Evolutionary conservation across 495 filamentous ascomycete genomes (phyloP).

Genomic region (Penicillium crystallinum): DNA sequence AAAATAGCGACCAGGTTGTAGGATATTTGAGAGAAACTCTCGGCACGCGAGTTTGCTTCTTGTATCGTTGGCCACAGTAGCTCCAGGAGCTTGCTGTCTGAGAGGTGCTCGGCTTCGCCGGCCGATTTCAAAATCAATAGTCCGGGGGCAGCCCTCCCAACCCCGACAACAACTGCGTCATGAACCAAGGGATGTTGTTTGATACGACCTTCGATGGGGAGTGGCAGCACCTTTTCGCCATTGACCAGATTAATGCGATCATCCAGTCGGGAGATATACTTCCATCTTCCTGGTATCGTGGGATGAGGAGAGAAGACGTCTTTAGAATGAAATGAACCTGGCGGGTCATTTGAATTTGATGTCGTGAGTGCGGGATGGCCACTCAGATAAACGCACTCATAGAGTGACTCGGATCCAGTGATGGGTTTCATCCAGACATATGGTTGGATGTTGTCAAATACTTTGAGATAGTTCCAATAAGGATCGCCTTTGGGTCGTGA

Average conservation of each 20-base stretch:
- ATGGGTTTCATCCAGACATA: conserved; percentile 50
- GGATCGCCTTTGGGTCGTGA: conserved; percentile 42
- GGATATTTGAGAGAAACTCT: conserved; percentile 52
- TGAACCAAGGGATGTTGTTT: conserved; percentile 45
- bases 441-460: conserved; percentile 40
- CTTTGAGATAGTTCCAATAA: conserved; percentile 51
- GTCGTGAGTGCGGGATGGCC: conserved; percentile 47
- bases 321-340: conserved; percentile 49
- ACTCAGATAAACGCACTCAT: conserved; percentile 48
- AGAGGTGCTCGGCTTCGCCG: conserved; percentile 21
- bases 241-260: conserved; percentile 60
- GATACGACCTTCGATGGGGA: conserved; percentile 55
- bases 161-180: conserved; percentile 57
- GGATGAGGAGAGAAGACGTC: conserved; percentile 63
- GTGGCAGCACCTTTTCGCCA: conserved; percentile 66
- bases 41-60: conserved; percentile 43
- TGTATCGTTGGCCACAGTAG: conserved; percentile 46
- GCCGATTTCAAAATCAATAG: conserved; percentile 47
- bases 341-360: conserved; percentile 50
- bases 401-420: conserved; percentile 33
- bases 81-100: conserved; percentile 39
- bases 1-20: conserved; percentile 49
- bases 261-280: conserved; percentile 57
- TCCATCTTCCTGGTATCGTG: conserved; percentile 55
- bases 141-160: conserved; percentile 45